A percentile compares a stretch with the other conserved stretches of the same genome.
Conservation (phyloP, 1,284 basidiomycete genomes). For the Sporisorium sorghi region DNA sequence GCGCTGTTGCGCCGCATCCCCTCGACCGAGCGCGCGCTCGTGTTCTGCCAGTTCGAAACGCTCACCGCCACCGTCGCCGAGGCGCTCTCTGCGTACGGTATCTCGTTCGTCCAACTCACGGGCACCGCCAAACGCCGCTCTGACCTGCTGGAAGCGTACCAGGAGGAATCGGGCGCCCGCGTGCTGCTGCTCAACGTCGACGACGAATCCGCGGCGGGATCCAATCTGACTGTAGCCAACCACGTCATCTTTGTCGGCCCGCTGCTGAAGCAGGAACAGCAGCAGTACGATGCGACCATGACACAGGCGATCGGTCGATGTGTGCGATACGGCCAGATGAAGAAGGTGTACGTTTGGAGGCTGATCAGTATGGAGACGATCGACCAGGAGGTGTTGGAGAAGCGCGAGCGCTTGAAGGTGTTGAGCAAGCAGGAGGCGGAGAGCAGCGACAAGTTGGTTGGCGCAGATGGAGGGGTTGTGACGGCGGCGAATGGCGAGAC, state of each 20-base stretch:
- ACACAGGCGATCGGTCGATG: constrained; percentile 57
- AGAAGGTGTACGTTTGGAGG: constrained; percentile 54
- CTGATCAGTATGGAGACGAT: constrained; percentile 53
- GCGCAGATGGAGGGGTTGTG: neutral
- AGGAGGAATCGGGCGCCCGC: constrained; percentile 73
- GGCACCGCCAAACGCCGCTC: constrained; percentile 75
- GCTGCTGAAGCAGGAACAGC: constrained; percentile 78
- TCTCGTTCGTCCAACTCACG: constrained; percentile 83
- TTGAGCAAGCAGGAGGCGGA: neutral
- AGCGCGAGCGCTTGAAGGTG: constrained; percentile 32
- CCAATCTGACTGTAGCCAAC: constrained; percentile 89
- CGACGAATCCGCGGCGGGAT: constrained; percentile 94
- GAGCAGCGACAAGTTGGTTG: neutral
- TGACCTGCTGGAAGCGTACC: constrained; percentile 75
- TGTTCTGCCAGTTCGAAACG: constrained; percentile 95
- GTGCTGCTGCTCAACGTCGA: constrained; percentile 90
- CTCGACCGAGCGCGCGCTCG: constrained; percentile 81
- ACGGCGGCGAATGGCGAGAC: constrained; percentile 19
- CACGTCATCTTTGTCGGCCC: constrained; percentile 95
- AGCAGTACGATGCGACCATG: constrained; percentile 59
- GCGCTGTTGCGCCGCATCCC: constrained; percentile 83
- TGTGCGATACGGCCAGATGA: constrained; percentile 54
- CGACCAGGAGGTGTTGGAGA: constrained; percentile 53
- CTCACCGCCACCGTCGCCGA: constrained; percentile 89
- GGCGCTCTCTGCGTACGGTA: constrained; percentile 78